Evolutionary conservation across 768 basidiomycete genomes (phyloP).

Genomic region (Tylopilus vinaceipallidus): DNA sequence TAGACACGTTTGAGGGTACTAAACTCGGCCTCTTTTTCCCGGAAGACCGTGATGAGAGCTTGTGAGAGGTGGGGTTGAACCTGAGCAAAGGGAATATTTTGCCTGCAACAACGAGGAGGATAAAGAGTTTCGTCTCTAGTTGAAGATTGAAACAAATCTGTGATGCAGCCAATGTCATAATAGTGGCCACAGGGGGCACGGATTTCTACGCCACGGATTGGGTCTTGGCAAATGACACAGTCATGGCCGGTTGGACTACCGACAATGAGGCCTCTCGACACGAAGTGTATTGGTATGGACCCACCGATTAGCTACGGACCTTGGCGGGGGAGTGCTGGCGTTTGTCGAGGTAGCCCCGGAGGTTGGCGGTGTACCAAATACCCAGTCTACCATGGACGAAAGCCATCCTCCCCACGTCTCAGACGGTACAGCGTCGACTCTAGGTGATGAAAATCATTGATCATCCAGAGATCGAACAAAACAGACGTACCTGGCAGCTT

Average conservation of each 20-base stretch:
- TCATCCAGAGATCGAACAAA: background rate
- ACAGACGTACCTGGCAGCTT: constrained; percentile 9
- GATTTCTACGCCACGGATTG: constrained; percentile 26
- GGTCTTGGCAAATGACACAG: constrained; percentile 37
- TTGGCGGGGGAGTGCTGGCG: background rate
- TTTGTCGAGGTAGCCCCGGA: background rate
- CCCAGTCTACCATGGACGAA: constrained; percentile 7
- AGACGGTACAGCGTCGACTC: background rate
- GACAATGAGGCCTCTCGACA: background rate
- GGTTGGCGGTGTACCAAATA: background rate
- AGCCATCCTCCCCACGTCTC: constrained; percentile 25
- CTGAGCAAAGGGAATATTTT: constrained; percentile 25
- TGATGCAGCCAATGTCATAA: constrained; percentile 36
- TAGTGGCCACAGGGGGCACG: constrained; percentile 35
- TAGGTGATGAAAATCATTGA: background rate
- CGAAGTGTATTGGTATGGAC: background rate
- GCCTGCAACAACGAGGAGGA: constrained; percentile 41
- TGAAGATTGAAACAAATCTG: constrained; percentile 34
- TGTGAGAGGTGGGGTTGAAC: constrained; percentile 27
- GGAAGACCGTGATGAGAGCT: constrained; percentile 18
- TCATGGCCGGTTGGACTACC: constrained; percentile 25
- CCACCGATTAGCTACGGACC: constrained; percentile 11
- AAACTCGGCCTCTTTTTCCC: constrained; percentile 31
- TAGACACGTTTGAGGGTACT: constrained; percentile 37
- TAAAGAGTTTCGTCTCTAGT: constrained; percentile 39